Conservation (phyloP, 345 rosid species). For the Passiflora organensis region DNA sequence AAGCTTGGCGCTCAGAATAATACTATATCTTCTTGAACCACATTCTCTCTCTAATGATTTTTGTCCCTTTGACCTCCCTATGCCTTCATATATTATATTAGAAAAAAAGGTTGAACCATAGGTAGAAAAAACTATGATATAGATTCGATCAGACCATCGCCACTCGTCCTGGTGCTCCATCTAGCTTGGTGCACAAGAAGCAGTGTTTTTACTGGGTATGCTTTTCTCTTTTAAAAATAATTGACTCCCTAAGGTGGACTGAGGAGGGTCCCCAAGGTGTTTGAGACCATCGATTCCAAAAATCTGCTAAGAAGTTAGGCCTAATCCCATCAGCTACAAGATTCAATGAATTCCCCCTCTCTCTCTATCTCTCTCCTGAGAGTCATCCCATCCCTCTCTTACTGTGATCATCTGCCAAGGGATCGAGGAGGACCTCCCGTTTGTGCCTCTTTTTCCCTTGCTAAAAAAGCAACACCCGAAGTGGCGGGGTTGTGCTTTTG, state of each 20-base stretch:
- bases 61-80: background rate
- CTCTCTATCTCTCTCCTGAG: background rate
- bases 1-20: conserved; percentile 6
- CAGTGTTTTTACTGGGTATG: background rate
- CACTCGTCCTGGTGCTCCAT: background rate
- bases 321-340: conserved; percentile 6
- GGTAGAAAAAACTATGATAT: background rate
- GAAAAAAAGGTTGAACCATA: conserved; percentile 1
- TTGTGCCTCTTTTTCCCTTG: background rate
- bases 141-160: conserved; percentile 2
- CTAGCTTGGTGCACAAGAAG: background rate
- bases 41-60: conserved; percentile 4
- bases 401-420: conserved; percentile 1
- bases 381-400: background rate
- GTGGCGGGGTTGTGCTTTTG: conserved; percentile 20
- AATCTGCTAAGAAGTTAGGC: conserved; percentile 5
- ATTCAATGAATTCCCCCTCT: conserved; percentile 10
- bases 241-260: background rate
- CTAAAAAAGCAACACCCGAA: background rate
- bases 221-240: background rate
- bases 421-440: background rate
- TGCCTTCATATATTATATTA: background rate
- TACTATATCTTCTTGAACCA: conserved; percentile 1
- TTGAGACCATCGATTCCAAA: conserved; percentile 1
- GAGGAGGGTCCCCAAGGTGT: conserved; percentile 8